Base-by-base conservation (phyloP, 345 rosid species). In the Salix exigua region DNA sequence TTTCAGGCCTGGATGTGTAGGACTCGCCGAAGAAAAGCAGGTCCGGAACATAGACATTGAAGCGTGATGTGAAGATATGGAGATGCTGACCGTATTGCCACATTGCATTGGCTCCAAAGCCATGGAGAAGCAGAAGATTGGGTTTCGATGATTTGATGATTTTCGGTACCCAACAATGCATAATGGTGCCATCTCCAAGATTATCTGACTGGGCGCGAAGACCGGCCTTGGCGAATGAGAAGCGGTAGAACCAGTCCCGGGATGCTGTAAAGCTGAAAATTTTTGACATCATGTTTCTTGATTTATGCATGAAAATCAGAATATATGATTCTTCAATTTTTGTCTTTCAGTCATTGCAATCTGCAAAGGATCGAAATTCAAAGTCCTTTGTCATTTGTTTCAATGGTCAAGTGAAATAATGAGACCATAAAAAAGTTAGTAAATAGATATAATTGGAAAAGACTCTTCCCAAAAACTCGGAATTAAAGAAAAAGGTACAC, bases 121-220 rank as follows among this genome's bases (percentile, higher is more conserved):
- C 93, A 14, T 91, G 97, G 75, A 93, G 74, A 33, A 93, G 91
- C 17, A 91, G 73, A 17, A 91, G 94, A 28, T 85, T 82, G 1
- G 94, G 97, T 75, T 78, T 87, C 0, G 84, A 76, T 23, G 25
- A 65, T 6, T 72, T 82, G 18, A 50, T 82, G 38, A 0, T 31
- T 66, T 85, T 87, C 13, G 97, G 98, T 37, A 88, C 84, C 97
- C 97, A 93, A 26, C 92, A 88, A 53, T 89, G 94, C 91, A 93
- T 85, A 25, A 82, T 73, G 7, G 93, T 93, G 16, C 91, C 90
- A 12, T 90, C 88, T 3, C 87, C 81, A 11, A 93, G 84, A 72
- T 87, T 88, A 16, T 87, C n/a, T 4, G 73, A 35, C 9, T 76
- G 78, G 30, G 89, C 84, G 4, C 88, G 87, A 62, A 89, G 88